A percentile compares a stretch with the other conserved stretches of the same genome.
phyloP scores from a whole-genome alignment of 345 rosid species.

The Balakata baccata region DNA sequence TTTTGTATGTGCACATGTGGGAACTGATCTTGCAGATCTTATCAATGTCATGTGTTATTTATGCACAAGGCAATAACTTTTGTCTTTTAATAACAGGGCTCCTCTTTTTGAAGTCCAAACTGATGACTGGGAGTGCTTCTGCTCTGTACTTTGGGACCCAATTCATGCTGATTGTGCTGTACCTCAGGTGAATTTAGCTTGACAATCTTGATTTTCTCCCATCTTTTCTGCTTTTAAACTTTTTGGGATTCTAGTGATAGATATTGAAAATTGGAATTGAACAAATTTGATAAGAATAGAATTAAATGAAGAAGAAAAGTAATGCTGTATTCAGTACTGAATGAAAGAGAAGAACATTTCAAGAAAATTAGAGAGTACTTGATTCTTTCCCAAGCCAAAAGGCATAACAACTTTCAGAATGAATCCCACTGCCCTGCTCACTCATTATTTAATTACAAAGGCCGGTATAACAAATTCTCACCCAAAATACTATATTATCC shows the following conservation, averaged over 20 bases:
- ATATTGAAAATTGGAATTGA: no score
- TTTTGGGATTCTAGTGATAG: not conserved
- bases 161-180: constrained; percentile 81
- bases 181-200: constrained; percentile 61
- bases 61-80: constrained; percentile 8
- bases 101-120: constrained; percentile 87
- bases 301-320: no score
- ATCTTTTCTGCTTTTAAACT: not conserved
- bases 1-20: not conserved
- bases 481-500: no score
- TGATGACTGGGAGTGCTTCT: constrained; percentile 90
- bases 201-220: not conserved
- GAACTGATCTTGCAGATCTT: not conserved
- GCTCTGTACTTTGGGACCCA: constrained; percentile 82
- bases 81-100: constrained; percentile 54
- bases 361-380: no score
- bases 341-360: no score
- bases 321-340: no score
- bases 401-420: no score
- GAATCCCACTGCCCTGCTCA: no score
- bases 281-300: no score
- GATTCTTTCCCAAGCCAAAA: no score
- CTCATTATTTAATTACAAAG: no score
- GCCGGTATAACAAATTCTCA: no score
- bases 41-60: constrained; percentile 6